Evolutionary conservation across 2,329 filamentous ascomycete genomes (phyloP).

Genomic region (Myriosclerotinia duriaeana): DNA sequence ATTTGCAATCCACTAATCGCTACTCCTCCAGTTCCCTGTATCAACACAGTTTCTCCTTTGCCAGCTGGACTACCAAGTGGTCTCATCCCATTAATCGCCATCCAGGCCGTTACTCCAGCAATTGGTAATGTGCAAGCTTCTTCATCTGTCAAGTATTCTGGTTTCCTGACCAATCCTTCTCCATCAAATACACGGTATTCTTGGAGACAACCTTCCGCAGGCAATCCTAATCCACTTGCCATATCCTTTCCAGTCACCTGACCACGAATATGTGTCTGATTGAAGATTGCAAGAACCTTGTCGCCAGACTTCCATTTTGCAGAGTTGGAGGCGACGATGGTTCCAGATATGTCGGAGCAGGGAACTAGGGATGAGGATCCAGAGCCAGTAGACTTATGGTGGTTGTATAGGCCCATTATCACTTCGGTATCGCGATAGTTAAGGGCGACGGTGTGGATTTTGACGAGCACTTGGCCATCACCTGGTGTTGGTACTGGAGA

Average conservation of each 20-base stretch:
- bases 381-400: constrained; percentile 56
- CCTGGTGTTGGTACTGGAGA: constrained; percentile 49
- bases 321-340: constrained; percentile 51
- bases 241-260: constrained; percentile 32
- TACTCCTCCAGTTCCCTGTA: constrained; percentile 58
- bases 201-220: constrained; percentile 61
- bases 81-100: constrained; percentile 61
- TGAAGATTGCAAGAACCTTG: constrained; percentile 67
- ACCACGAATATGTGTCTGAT: constrained; percentile 47
- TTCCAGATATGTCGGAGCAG: constrained; percentile 70
- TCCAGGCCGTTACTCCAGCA: constrained; percentile 64
- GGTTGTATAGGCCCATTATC: constrained; percentile 52
- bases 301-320: constrained; percentile 56
- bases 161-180: constrained; percentile 55
- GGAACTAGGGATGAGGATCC: constrained; percentile 48
- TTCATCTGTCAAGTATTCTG: constrained; percentile 56
- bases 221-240: constrained; percentile 60
- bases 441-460: constrained; percentile 35
- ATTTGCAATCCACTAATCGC: constrained; percentile 53
- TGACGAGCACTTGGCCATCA: constrained; percentile 47
- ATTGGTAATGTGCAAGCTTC: constrained; percentile 62
- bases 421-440: constrained; percentile 40
- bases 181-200: constrained; percentile 60
- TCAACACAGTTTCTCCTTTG: constrained; percentile 47
- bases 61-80: constrained; percentile 50